Evolutionary conservation across 441 rosid species (phyloP).

Genomic region (Manihot esculenta): DNA sequence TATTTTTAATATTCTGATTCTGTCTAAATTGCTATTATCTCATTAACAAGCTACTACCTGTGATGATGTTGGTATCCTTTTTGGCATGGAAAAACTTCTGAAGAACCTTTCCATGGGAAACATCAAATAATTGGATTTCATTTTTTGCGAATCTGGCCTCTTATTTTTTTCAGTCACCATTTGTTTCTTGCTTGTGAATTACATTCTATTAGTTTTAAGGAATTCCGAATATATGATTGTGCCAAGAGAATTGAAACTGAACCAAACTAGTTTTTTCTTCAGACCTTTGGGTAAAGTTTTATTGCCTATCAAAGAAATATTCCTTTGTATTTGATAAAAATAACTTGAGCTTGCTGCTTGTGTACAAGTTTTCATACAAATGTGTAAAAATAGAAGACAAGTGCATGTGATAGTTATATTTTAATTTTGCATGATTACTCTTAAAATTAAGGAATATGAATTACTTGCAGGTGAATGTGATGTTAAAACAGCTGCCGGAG

Average conservation of each 20-base stretch:
- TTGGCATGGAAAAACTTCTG: not conserved
- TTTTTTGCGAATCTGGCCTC: not conserved
- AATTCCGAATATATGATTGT: not conserved
- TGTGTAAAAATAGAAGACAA: not conserved
- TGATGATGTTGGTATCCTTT: slow-evolving; percentile 1
- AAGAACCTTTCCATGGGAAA: not conserved
- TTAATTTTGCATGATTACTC: slow-evolving; percentile 1
- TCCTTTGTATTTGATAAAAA: not conserved
- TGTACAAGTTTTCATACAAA: not conserved
- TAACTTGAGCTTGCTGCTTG: not conserved
- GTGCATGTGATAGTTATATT: not conserved
- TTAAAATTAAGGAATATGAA: slow-evolving; percentile 8
- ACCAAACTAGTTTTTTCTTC: not conserved
- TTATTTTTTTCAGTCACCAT: not conserved
- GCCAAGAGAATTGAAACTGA: not conserved
- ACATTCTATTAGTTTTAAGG: too few species aligned
- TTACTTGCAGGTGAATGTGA: slow-evolving; percentile 66
- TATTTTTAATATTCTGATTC: slow-evolving; percentile 25
- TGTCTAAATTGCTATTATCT: slow-evolving; percentile 7
- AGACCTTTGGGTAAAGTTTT: not conserved
- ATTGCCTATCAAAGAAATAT: not conserved
- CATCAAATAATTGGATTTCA: not conserved
- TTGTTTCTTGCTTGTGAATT: not conserved
- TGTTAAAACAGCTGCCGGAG: slow-evolving; percentile 61
- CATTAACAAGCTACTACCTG: slow-evolving; percentile 6